Evolutionary conservation across 345 rosid genomes (phyloP).

Genomic region (Reutealis trisperma): DNA sequence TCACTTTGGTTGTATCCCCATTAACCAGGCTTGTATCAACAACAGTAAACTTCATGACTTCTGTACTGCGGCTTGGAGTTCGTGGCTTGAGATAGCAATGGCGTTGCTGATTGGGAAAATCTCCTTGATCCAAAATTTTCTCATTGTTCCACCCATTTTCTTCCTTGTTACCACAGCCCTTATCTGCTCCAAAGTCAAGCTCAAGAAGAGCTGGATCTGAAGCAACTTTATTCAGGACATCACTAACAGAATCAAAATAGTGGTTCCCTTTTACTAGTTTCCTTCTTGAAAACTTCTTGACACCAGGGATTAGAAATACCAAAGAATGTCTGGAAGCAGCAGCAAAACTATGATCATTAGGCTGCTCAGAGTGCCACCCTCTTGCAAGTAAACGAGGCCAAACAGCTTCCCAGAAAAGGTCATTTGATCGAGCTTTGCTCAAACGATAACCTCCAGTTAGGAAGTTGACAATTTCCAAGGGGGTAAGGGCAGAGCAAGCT

Average conservation of each 20-base stretch:
- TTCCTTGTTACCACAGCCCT: constrained; percentile 32
- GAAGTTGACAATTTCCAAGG: constrained; percentile 46
- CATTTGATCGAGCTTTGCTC: constrained; percentile 55
- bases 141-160: constrained; percentile 31
- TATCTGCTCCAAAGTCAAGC: constrained; percentile 42
- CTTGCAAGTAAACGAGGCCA: constrained; percentile 61
- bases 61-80: constrained; percentile 33
- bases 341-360: constrained; percentile 38
- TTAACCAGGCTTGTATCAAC: constrained; percentile 56
- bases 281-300: constrained; percentile 56
- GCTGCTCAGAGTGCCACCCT: constrained; percentile 63
- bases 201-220: constrained; percentile 66
- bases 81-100: constrained; percentile 63
- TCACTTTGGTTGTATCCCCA: constrained; percentile 29
- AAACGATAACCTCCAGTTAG: constrained; percentile 49
- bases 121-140: constrained; percentile 23
- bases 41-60: constrained; percentile 49
- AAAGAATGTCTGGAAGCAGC: constrained; percentile 36
- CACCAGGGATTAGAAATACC: constrained; percentile 49
- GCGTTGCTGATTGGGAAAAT: constrained; percentile 24
- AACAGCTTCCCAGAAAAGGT: constrained; percentile 65
- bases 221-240: constrained; percentile 67
- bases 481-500: constrained; percentile 49
- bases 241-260: constrained; percentile 64
- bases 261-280: constrained; percentile 54